Evolutionary conservation across 768 basidiomycete species (phyloP), one percentile per base, ranked within the genome.

Genomic region (Chalciporus piperatus): DNA sequence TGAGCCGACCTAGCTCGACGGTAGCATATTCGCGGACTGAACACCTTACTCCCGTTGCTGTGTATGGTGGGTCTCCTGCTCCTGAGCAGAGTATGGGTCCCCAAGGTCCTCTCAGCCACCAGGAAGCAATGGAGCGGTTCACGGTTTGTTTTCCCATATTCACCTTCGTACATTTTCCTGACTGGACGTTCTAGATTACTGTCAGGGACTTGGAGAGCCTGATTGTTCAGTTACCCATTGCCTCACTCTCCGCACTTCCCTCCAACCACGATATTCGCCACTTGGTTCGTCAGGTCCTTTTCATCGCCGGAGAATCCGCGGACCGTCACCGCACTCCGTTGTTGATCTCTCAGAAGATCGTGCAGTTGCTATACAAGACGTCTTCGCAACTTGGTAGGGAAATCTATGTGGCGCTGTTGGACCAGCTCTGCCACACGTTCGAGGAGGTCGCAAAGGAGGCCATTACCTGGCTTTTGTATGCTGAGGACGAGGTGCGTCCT

Each of bases 391-490:
- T 99, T 50, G 93, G 90, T 0, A 82, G 96, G 47, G 95, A 99
- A 67, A 87, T 97, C 10, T 99, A 93, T 66, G 94, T 93, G 35
- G 82, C 86, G 40, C 74, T 99, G 41, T 74, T 99, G 13, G 89
- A 94, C 52, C 87, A 92, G 55, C 74, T 99, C 38, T 98, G 97
- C 66, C 84, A 85, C 55, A 75, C 84, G 14, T 95, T 93, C 56
- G 85, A 91, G 59, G 92, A 96, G 57, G 96, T 98, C 41, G 91
- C 89, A 16, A 94, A 94, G 69, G 97, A 99, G 71, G 97, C 96
- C 6, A 89, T 94, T 45, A 90, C 89, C 2, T 99, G 97, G 97
- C 75, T 99, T 43, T 73, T 98, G 41, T 97, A 93, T 65, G 91
- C 97, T 4, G 95, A 98, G 65, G 97, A 99, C 65, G 91, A 95